These are phyloP conservation scores for Peterozyma xylosa DNA, from an alignment of 805 yeast species.

Conservation along the genomic window DNA sequence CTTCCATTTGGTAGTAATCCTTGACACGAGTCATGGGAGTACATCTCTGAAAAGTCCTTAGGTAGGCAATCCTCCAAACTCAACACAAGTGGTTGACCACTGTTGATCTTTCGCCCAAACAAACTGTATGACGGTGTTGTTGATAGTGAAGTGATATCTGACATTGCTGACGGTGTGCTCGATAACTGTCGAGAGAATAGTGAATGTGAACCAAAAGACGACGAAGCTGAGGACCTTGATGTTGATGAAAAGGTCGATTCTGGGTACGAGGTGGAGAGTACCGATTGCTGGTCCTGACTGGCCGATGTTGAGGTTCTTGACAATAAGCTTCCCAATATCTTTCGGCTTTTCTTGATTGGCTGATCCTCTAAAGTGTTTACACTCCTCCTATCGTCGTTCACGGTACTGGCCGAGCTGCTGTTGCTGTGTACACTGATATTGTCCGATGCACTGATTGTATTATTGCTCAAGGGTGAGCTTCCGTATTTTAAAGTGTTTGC, in stretches of 20 bases:
- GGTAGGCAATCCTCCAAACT: conserved; percentile 48
- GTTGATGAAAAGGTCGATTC: not conserved
- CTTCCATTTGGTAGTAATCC: conserved; percentile 49
- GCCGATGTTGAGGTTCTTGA: not conserved
- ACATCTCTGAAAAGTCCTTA: conserved; percentile 42
- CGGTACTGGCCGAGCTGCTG: not conserved
- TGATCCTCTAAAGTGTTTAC: not conserved
- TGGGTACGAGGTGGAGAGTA: not conserved
- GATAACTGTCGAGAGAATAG: conserved; percentile 3
- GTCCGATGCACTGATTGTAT: conserved; percentile 10
- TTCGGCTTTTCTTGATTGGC: conserved; percentile 8
- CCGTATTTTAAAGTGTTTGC: conserved; percentile 18
- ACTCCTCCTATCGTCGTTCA: not conserved
- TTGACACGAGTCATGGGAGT: conserved; percentile 44
- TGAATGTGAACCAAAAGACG: not conserved
- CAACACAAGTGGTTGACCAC: conserved; percentile 10
- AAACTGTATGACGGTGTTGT: not conserved
- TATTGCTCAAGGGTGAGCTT: conserved; percentile 20
- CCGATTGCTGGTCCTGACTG: not conserved
- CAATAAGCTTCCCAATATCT: conserved; percentile 1
- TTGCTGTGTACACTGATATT: not conserved
- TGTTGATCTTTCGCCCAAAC: not conserved
- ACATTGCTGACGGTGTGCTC: not conserved
- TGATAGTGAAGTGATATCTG: not conserved
- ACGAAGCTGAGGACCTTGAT: not conserved